Evolutionary conservation across 768 basidiomycete species (phyloP).

Genomic region (Rhizopogon vinicolor): DNA sequence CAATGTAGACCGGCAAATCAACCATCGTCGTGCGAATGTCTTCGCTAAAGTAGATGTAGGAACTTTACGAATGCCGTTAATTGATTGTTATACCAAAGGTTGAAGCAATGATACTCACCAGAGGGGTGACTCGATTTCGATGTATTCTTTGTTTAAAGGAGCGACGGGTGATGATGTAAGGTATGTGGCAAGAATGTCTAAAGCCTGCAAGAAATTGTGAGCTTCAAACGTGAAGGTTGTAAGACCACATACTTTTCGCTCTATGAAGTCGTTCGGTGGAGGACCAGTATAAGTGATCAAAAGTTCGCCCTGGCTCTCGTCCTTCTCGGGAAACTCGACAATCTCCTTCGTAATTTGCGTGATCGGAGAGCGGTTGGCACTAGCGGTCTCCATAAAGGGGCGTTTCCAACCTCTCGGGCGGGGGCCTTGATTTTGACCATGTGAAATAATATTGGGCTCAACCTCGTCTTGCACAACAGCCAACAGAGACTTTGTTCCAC

Average conservation of each 20-base stretch:
- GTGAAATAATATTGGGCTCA: constrained; percentile 75
- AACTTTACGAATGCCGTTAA: constrained; percentile 38
- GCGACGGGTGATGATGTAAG: constrained; percentile 81
- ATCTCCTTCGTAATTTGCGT: constrained; percentile 49
- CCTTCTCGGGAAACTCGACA: constrained; percentile 94
- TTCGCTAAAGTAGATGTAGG: constrained; percentile 82
- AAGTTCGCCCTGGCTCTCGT: constrained; percentile 92
- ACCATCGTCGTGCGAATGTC: constrained; percentile 67
- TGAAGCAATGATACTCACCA: constrained; percentile 47
- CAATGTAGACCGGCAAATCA: constrained; percentile 73
- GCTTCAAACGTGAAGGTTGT: background rate
- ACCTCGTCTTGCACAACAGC: constrained; percentile 78
- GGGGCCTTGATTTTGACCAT: constrained; percentile 66
- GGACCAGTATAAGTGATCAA: constrained; percentile 76
- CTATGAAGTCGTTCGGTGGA: constrained; percentile 62
- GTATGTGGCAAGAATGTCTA: constrained; percentile 85
- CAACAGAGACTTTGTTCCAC: constrained; percentile 71
- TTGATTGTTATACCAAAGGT: background rate
- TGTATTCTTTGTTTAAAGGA: constrained; percentile 84
- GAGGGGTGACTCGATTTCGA: constrained; percentile 86
- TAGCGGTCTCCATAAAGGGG: constrained; percentile 88
- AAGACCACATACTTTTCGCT: constrained; percentile 50
- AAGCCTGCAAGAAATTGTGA: constrained; percentile 42
- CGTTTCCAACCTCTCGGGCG: constrained; percentile 84
- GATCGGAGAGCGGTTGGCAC: constrained; percentile 55